Conservation (phyloP, 805 yeast genomes). For the Candida ficus region DNA sequence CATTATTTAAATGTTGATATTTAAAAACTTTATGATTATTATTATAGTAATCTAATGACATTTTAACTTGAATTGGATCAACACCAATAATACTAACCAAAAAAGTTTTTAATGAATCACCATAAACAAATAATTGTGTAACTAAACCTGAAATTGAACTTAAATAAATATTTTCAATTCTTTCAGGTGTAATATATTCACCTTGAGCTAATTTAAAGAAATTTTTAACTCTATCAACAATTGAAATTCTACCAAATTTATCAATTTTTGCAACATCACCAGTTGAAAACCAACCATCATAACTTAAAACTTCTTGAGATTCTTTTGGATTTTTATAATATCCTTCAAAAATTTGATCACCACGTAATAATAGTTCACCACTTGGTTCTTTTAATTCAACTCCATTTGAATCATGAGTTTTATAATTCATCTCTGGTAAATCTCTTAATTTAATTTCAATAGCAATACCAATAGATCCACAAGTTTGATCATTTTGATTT, state of each 20-base stretch:
- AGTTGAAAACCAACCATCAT: conserved; percentile 51
- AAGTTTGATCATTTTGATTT: conserved; percentile 10
- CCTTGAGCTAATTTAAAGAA: conserved; percentile 52
- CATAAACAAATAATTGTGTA: conserved; percentile 49
- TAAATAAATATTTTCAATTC: conserved; percentile 52
- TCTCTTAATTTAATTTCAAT: conserved; percentile 45
- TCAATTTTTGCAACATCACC: conserved; percentile 53
- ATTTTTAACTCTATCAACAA: conserved; percentile 53
- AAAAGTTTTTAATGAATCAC: conserved; percentile 45
- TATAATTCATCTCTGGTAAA: conserved; percentile 40
- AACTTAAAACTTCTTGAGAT: conserved; percentile 38
- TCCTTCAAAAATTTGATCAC: conserved; percentile 48
- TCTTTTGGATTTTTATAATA: conserved; percentile 47
- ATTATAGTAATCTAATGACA: conserved; percentile 9
- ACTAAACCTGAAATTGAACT: conserved; percentile 34
- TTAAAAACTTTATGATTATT: not conserved
- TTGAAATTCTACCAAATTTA: conserved; percentile 39
- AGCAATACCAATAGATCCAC: conserved; percentile 36
- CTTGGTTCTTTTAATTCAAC: conserved; percentile 23
- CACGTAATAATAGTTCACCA: conserved; percentile 51
- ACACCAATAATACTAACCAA: conserved; percentile 54
- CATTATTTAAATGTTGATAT: conserved; percentile 3
- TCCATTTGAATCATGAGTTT: conserved; percentile 18
- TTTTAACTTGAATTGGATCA: conserved; percentile 31
- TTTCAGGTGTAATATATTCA: conserved; percentile 63